Evolutionary conservation across 2,329 filamentous ascomycete genomes (phyloP), one percentile per base, ranked within the genome.

Genomic region (Dothistroma septosporum): DNA sequence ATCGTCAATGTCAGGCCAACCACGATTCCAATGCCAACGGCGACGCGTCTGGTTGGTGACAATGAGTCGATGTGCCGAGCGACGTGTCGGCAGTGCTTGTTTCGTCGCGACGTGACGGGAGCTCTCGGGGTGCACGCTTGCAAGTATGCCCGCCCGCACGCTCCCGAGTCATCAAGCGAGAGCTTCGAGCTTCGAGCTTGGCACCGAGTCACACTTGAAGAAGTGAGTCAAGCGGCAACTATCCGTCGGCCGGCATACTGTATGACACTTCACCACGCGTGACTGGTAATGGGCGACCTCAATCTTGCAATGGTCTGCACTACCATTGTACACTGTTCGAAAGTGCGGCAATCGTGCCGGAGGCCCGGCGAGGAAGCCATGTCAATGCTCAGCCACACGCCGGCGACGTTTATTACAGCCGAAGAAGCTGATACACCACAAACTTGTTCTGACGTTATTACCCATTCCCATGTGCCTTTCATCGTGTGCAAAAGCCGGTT

Each of bases 141-240:
- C 12, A 44, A 19, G 12, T 44, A 19, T 21, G 46, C 24, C n/a
- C n/a, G n/a, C n/a, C n/a, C n/a, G n/a, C n/a, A n/a, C n/a, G n/a
- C 11, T 35, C 31, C 12, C 11, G 28, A 53, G 50, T 53, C 50
- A 53, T 21, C 31, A 9, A 11, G 21, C 31, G 21, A 11, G 21
- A 49, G n/a, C 9, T 14, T 53, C 24, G 50, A 50, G 47, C 47
- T 24, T 50, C 47, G 47, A 24, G 47, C 47, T 4, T 4, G 11
- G 14, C 35, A 12, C 16, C 22, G 47, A 53, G 50, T 53, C 50
- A 53, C 31, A 9, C 12, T 22, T 31, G n/a, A 28, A 31, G n/a
- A 28, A 31, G 24, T 53, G 50, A 53, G 50, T 53, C 50, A 53
- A 53, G 50, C n/a, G n/a, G 50, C 50, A 35, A 16, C 11, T 53